phyloP scores from a whole-genome alignment of 345 rosid genomes.

The Populus tremula region DNA sequence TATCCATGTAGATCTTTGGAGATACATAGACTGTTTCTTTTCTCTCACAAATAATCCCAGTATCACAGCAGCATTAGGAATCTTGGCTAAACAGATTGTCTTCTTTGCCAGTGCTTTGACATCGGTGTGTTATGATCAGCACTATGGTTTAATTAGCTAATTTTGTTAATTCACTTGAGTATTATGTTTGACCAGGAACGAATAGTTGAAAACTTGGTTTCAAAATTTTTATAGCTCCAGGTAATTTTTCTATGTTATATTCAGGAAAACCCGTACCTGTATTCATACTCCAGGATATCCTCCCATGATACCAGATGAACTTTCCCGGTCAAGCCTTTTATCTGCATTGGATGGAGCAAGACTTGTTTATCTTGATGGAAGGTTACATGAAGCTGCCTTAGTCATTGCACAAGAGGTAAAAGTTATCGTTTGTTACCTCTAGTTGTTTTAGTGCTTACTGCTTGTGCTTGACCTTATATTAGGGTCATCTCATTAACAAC shows the following conservation, averaged over 20 bases:
- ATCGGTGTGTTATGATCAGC: background rate
- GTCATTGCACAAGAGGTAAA: constrained; percentile 69
- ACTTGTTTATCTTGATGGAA: constrained; percentile 65
- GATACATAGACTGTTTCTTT: constrained; percentile 6
- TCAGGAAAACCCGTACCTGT: constrained; percentile 91
- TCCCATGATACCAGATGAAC: constrained; percentile 58
- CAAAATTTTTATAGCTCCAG: background rate
- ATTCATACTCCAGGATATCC: constrained; percentile 85
- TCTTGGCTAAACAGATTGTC: background rate
- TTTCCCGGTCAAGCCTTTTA: constrained; percentile 41
- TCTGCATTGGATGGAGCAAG: constrained; percentile 62
- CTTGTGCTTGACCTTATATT: background rate
- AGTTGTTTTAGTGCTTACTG: background rate
- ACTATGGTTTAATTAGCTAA: background rate
- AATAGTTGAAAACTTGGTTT: background rate
- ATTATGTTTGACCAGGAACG: background rate
- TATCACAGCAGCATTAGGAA: background rate
- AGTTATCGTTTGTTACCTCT: constrained; percentile 9
- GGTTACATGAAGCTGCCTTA: constrained; percentile 62
- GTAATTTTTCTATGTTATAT: constrained; percentile 14
- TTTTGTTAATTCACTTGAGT: background rate
- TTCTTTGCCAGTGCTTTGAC: background rate
- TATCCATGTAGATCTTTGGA: background rate
- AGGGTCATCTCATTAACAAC: background rate
- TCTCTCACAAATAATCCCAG: background rate